These are phyloP conservation scores for Wickerhamomyces sydowiorum DNA, from an alignment of 805 yeast species.

Conservation along the genomic window DNA sequence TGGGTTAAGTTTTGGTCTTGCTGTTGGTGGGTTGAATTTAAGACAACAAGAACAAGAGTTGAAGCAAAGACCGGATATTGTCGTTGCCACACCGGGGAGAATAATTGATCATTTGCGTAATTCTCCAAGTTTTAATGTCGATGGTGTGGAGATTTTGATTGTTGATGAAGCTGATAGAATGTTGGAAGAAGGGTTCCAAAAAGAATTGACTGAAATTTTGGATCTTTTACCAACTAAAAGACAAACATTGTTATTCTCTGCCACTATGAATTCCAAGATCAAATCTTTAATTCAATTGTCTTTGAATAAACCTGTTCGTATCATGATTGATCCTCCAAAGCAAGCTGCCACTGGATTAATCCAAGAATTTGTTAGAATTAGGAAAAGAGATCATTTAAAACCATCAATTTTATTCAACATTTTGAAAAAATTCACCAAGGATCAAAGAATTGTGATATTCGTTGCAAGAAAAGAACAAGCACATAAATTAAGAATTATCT, in stretches of 20 bases:
- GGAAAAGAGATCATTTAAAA: constrained; percentile 80
- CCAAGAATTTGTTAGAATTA: constrained; percentile 92
- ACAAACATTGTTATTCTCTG: constrained; percentile 92
- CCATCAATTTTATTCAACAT: constrained; percentile 78
- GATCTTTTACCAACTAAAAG: constrained; percentile 83
- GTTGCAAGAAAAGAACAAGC: constrained; percentile 91
- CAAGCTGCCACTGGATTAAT: constrained; percentile 85
- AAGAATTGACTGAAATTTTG: constrained; percentile 86
- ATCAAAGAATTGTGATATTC: constrained; percentile 76
- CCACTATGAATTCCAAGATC: constrained; percentile 95
- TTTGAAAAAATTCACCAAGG: constrained; percentile 58
- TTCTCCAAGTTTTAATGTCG: constrained; percentile 89
- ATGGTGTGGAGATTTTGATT: constrained; percentile 85
- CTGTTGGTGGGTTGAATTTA: constrained; percentile 96
- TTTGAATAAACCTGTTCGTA: constrained; percentile 82
- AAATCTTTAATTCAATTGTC: constrained; percentile 85
- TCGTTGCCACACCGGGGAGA: constrained; percentile 98
- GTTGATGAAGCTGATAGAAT: constrained; percentile 98
- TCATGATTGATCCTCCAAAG: constrained; percentile 96
- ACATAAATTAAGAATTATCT: constrained; percentile 71
- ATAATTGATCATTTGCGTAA: constrained; percentile 95
- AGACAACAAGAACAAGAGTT: constrained; percentile 95
- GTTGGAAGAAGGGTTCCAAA: constrained; percentile 98
- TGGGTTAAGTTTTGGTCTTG: constrained; percentile 82
- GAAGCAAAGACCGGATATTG: constrained; percentile 89